Base-by-base conservation (phyloP, 2,329 filamentous ascomycete genomes). In the Penicillium corylophilum region DNA sequence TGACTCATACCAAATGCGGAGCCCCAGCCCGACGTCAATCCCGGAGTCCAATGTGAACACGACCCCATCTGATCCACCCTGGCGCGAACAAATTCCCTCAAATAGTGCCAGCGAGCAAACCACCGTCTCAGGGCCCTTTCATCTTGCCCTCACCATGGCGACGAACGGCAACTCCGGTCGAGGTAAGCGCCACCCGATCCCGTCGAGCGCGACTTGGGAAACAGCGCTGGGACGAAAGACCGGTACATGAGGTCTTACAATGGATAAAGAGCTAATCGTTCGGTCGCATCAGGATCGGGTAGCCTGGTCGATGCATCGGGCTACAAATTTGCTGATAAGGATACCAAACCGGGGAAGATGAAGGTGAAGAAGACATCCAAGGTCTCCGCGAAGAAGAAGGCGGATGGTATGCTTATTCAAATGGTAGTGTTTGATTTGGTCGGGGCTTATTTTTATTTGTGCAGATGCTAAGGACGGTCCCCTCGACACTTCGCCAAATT, bases 251-350 rank as follows among this genome's bases (percentile, higher is more conserved):
- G 31, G 13, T 8, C 36, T 16, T 23, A 10, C 4, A 16, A 15
- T 12, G 13, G 13, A 4, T 15, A 24, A 23, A 41, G 10, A 40
- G 40, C 57, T 61, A 52, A 61, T 18, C n/a, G 1, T 8, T 26
- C 23, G 5, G 12, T 46, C 22, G 2, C 7, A 3, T 16, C 24
- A 63, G 61, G 46, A 49, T 62, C 65, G 4, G 70, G 68, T 46
- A 74, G 68, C 53, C 64, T 77, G 45, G 69, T 77, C 40, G 70
- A 73, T 65, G 73, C 74, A 12, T 75, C 74, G 6, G 74, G 75
- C 46, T 77, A 73, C 61, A 75, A 74, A 56, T 76, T 73, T 50
- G 71, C 70, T 5, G 73, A 75, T 54, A 73, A 72, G 52, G 73
- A 75, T 60, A 68, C 66, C 38, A 77, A 76, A 54, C 69, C 67